Conservation (phyloP, 495 filamentous ascomycete species). For the Podospora fimiseda region DNA sequence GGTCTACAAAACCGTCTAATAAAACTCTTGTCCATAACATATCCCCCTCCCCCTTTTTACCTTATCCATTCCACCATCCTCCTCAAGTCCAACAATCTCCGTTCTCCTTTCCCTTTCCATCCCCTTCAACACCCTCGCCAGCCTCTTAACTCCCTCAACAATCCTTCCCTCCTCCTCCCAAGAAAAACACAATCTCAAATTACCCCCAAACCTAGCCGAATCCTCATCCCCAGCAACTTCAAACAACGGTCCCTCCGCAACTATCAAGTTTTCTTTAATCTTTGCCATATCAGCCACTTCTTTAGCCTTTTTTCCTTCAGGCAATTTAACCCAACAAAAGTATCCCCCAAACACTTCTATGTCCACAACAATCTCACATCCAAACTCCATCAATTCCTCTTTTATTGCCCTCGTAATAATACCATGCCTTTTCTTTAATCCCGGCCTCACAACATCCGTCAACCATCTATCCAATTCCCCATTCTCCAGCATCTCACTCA, state of each 20-base stretch:
- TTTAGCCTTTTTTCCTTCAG: slow-evolving; percentile 36
- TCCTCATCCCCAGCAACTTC: slow-evolving; percentile 54
- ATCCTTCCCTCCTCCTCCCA: slow-evolving; percentile 66
- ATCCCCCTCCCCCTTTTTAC: too few species aligned
- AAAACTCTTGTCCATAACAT: too few species aligned
- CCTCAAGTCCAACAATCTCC: too few species aligned
- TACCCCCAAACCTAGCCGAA: slow-evolving; percentile 42
- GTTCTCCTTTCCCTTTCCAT: not conserved
- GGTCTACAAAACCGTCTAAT: too few species aligned
- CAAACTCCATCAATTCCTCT: slow-evolving; percentile 48
- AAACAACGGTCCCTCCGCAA: slow-evolving; percentile 61
- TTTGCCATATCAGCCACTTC: slow-evolving; percentile 50
- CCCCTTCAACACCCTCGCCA: slow-evolving; percentile 43
- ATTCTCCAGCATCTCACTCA: slow-evolving; percentile 51
- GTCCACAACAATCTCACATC: slow-evolving; percentile 46
- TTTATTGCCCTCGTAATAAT: slow-evolving; percentile 49
- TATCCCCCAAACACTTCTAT: slow-evolving; percentile 58
- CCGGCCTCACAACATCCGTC: slow-evolving; percentile 36
- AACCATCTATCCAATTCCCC: slow-evolving; percentile 46
- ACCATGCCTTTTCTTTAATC: slow-evolving; percentile 52
- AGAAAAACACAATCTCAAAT: slow-evolving; percentile 64
- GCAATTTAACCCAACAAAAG: slow-evolving; percentile 72
- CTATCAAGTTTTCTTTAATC: slow-evolving; percentile 52
- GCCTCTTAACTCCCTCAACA: slow-evolving; percentile 59
- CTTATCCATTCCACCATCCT: too few species aligned